These are phyloP conservation scores for Cadophora gregata DNA, from an alignment of 2,329 filamentous ascomycete species.

Conservation along the genomic window DNA sequence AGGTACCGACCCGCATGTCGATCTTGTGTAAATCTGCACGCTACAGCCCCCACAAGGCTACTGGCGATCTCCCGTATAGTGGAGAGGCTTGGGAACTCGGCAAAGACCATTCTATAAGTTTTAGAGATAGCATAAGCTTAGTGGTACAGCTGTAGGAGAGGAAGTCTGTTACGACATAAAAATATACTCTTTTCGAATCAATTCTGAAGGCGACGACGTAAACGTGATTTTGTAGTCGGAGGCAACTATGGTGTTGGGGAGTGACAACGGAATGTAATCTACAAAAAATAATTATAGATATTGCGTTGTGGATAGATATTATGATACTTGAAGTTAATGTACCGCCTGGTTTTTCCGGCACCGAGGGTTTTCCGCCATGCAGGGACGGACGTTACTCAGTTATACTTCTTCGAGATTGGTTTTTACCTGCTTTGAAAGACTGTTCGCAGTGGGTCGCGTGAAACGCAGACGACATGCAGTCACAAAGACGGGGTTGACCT, in stretches of 20 bases:
- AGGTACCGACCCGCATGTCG: not conserved
- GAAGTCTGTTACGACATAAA: not conserved
- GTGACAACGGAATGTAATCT: not conserved
- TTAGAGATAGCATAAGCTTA: not conserved
- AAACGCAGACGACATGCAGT: constrained; percentile 5
- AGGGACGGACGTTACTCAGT: constrained; percentile 5
- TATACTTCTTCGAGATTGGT: constrained; percentile 4
- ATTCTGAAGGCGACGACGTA: not conserved
- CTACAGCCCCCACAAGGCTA: not conserved
- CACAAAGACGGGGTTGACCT: not conserved
- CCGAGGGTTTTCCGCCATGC: constrained; percentile 3
- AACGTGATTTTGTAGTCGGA: not conserved
- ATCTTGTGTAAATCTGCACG: not conserved
- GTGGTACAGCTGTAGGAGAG: not conserved
- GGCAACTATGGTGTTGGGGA: not conserved
- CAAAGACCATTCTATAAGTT: not conserved
- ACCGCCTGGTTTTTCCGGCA: constrained; percentile 7
- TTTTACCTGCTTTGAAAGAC: constrained; percentile 1
- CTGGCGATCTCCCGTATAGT: not conserved
- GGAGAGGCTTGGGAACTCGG: not conserved
- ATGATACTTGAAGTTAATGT: constrained; percentile 7
- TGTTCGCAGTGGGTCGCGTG: not conserved
- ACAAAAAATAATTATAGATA: not conserved
- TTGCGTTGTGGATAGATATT: not conserved
- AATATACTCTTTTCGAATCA: not conserved